Evolutionary conservation across 2,329 filamentous ascomycete species (phyloP).

Genomic region (Delphinella strobiligena): DNA sequence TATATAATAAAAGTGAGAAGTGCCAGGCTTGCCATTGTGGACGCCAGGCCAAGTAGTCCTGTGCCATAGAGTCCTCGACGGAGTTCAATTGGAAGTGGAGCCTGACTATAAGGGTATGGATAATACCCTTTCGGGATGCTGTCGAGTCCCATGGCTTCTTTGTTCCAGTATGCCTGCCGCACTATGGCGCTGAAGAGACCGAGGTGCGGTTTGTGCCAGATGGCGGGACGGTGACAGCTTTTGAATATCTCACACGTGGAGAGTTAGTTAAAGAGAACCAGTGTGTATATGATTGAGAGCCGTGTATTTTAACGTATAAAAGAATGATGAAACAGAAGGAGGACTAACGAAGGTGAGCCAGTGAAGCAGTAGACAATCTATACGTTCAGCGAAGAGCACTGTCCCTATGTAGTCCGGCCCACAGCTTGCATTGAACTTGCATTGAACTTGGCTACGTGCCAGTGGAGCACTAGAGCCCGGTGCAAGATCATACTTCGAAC

Average conservation of each 20-base stretch:
- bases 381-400: neutral
- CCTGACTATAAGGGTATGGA: slow-evolving; percentile 16
- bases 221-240: neutral
- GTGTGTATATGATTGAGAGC: no score
- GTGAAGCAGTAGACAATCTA: neutral
- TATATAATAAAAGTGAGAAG: slow-evolving; percentile 19
- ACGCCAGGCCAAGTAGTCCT: slow-evolving; percentile 17
- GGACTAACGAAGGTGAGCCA: neutral
- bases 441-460: neutral
- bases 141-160: no score
- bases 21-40: slow-evolving; percentile 15
- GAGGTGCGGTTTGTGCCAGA: neutral
- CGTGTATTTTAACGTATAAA: neutral
- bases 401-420: neutral
- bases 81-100: slow-evolving; percentile 11
- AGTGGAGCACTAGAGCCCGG: neutral
- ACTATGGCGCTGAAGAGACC: neutral
- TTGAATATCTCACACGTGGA: no score
- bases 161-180: neutral
- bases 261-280: no score
- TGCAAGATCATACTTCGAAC: neutral
- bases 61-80: slow-evolving; percentile 17
- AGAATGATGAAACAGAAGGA: neutral
- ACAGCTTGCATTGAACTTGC: no score
- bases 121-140: slow-evolving; percentile 9